phyloP scores from a whole-genome alignment of 306 rosid genomes.

The Pterocarpus santalinus region DNA sequence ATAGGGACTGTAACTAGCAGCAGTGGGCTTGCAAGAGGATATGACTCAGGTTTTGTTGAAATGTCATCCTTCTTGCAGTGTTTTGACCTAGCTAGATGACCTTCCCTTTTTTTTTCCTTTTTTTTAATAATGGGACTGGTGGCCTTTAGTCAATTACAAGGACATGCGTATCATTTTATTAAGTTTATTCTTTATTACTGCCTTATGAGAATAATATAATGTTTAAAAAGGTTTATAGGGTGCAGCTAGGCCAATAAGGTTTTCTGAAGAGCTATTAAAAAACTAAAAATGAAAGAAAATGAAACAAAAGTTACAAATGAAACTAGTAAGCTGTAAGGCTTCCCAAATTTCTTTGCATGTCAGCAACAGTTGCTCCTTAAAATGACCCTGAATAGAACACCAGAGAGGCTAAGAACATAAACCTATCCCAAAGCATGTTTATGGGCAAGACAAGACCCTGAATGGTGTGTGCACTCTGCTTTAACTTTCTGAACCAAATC shows the following conservation, averaged over 20 bases:
- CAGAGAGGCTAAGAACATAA: background rate
- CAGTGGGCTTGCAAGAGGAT: conserved; percentile 17
- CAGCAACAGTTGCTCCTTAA: background rate
- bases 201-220: conserved; percentile 12
- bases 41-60: background rate
- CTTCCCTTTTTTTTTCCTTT: too few species aligned
- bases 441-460: background rate
- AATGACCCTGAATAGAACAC: background rate
- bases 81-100: conserved; percentile 1
- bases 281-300: background rate
- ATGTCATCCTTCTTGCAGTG: conserved; percentile 5
- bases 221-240: too few species aligned
- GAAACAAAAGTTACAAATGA: background rate
- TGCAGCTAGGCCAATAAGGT: too few species aligned
- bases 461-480: conserved; percentile 16
- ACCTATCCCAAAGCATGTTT: conserved; percentile 10
- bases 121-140: conserved; percentile 14
- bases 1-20: conserved; percentile 16
- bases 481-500: conserved; percentile 24
- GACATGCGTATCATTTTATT: conserved; percentile 18
- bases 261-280: too few species aligned
- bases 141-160: background rate
- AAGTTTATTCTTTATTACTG: conserved; percentile 19
- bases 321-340: background rate
- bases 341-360: background rate